Evolutionary conservation across 2,329 filamentous ascomycete genomes (phyloP).

Genomic region (Colletotrichum coccodes): DNA sequence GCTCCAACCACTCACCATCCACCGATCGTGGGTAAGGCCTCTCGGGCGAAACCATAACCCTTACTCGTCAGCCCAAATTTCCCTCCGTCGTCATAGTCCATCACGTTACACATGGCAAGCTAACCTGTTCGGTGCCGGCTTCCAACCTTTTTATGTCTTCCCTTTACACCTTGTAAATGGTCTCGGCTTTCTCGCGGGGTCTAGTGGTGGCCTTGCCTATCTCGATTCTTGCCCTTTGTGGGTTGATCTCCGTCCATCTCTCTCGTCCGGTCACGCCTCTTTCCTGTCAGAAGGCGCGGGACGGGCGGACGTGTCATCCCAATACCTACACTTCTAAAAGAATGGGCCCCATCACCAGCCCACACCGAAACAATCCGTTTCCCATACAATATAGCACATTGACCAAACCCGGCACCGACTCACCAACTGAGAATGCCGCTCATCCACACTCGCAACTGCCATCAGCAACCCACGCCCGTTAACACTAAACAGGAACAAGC

Average conservation of each 20-base stretch:
- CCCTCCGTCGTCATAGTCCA: neutral
- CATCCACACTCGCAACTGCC: neutral
- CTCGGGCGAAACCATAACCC: constrained; percentile 25
- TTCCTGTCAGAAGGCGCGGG: neutral
- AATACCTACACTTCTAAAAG: neutral
- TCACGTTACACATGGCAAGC: neutral
- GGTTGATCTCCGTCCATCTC: neutral
- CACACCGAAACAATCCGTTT: neutral
- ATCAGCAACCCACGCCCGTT: neutral
- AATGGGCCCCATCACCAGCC: neutral
- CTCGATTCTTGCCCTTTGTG: neutral
- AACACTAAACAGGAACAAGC: neutral
- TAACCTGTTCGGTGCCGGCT: neutral
- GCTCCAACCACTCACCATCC: constrained; percentile 13
- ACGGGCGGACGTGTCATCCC: constrained; percentile 24
- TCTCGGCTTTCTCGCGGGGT: neutral
- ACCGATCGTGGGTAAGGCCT: constrained; percentile 29
- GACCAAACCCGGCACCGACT: neutral
- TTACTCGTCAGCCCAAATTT: neutral
- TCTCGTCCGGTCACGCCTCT: neutral
- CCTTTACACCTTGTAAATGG: neutral
- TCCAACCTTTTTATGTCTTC: neutral
- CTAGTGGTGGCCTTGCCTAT: neutral
- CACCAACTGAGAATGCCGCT: neutral
- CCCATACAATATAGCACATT: neutral